Conservation (phyloP, 495 filamentous ascomycete species). For the Neurospora sp. region DNA sequence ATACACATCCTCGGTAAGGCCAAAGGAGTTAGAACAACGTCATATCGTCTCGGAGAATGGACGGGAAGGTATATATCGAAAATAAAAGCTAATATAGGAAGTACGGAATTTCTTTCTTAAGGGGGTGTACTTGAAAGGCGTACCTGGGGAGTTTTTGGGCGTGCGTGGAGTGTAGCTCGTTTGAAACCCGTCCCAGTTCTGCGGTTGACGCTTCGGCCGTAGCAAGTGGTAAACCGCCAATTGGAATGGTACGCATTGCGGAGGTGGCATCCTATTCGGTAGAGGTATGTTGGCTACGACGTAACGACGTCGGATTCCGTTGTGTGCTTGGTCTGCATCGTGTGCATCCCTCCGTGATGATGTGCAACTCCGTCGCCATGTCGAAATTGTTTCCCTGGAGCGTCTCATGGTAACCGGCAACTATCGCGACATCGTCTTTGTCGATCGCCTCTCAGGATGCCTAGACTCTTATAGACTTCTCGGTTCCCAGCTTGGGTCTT, state of each 20-base stretch:
- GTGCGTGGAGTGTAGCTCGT: no score
- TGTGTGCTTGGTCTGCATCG: not conserved
- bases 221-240: no score
- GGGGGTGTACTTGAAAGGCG: no score
- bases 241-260: not conserved
- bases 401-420: not conserved
- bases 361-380: conserved; percentile 3
- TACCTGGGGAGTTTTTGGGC: no score
- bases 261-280: not conserved
- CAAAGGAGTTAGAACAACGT: no score
- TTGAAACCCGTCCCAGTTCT: no score
- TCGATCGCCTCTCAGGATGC: not conserved
- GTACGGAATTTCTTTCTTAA: no score
- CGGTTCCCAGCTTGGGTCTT: not conserved
- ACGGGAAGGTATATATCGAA: no score
- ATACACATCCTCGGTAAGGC: no score
- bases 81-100: no score
- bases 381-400: not conserved
- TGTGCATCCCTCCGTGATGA: not conserved
- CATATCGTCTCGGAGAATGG: no score
- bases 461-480: not conserved
- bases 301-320: not conserved
- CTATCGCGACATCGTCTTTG: not conserved
- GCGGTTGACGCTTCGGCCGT: no score
- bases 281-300: not conserved